Evolutionary conservation across 2,329 filamentous ascomycete genomes (phyloP).

Genomic region (Akanthomyces uredinophilus): DNA sequence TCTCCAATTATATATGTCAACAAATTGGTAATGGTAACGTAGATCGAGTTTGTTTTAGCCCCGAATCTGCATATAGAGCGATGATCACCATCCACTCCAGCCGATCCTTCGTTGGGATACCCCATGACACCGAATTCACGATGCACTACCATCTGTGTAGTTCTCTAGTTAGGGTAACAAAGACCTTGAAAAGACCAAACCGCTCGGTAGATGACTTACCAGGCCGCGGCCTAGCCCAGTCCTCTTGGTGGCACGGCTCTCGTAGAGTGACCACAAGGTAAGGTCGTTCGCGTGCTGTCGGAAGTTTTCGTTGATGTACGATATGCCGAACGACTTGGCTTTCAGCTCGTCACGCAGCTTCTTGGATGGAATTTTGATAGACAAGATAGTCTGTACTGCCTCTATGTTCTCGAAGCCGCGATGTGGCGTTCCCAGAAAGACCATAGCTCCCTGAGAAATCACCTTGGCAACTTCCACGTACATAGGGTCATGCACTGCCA

Average conservation of each 20-base stretch:
- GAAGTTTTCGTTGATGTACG: slow-evolving; percentile 5
- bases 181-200: too few relatives aligned
- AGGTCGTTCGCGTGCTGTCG: background rate
- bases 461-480: background rate
- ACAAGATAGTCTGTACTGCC: background rate
- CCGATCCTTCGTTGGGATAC: background rate
- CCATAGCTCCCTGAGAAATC: background rate
- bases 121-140: background rate
- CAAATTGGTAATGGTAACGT: background rate
- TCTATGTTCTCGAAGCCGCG: background rate
- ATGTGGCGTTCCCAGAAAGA: slow-evolving; percentile 1
- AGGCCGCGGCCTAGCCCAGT: background rate
- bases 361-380: background rate
- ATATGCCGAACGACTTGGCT: background rate
- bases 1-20: background rate
- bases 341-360: background rate
- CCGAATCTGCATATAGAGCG: background rate
- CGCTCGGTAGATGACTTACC: background rate
- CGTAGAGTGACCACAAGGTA: slow-evolving; percentile 3
- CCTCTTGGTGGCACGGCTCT: background rate
- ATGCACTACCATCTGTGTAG: background rate
- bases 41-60: background rate
- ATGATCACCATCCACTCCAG: background rate
- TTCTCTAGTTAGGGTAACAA: too few relatives aligned
- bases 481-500: background rate